Base-by-base conservation (phyloP, 192 early-diverging fungal species). In the Linnemannia elongata region DNA sequence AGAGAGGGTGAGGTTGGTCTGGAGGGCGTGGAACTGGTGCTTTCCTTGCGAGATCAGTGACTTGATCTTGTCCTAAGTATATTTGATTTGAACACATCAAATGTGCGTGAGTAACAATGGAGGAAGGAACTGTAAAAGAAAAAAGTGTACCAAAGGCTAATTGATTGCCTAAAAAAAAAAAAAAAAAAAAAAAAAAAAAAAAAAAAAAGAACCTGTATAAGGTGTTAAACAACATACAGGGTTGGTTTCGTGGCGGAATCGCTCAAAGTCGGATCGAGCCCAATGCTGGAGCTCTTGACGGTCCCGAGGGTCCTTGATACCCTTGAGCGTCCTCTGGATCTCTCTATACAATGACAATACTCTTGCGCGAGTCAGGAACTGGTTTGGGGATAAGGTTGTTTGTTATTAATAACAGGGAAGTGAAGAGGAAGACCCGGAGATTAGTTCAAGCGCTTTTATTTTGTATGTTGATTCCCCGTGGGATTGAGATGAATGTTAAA, bases 181-280 rank as follows among this genome's bases (percentile, higher is more conserved):
- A 44, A 22, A 52, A 0, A 55, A 75, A 38, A 52, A 44, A 0
- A 69, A 30, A 72, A 44, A 22, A n/a, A n/a, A n/a, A 52, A 0
- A 55, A 75, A 38, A 52, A 44, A 0, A 69, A 30, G 60, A 44
- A 22, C 52, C 36, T 13, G 5, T 7, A n/a, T 36, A 30, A 44
- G 13, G 42, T n/a, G 45, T 72, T 18, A 3, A 20, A 2, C 78
- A n/a, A 2, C 78, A n/a, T 87, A 87, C 85, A 22, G 85, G 85
- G 68, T 78, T 81, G 17, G 71, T 81, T 39, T 87, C 85, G 22
- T 81, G 71, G 22, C 85, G 85, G 72, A 81, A 87, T 15, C 68
- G 85, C 72, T 87, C 85, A 78, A 87, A 87, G 66, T 87, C 85
- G 20, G 85, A 75, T 33, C 85, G 79, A 18, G 85, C 85, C 85